These are phyloP conservation scores for Coriolopsis trogii DNA, from an alignment of 1,284 basidiomycete species.

Conservation along the genomic window DNA sequence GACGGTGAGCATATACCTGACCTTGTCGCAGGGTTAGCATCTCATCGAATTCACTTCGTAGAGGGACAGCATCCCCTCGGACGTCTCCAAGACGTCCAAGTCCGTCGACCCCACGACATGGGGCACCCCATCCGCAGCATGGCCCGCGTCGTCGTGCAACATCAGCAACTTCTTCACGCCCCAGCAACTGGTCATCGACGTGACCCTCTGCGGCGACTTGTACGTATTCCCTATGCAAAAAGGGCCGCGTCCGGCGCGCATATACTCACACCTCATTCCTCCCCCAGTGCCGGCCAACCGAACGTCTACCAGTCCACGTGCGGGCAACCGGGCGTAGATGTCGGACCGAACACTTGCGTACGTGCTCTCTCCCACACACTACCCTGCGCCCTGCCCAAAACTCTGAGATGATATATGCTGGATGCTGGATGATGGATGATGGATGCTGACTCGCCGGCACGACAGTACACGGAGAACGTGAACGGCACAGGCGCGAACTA, in stretches of 20 bases:
- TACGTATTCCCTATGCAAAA: slow-evolving; percentile 26
- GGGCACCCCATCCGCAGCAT: slow-evolving; percentile 58
- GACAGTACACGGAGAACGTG: slow-evolving; percentile 56
- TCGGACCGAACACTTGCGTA: slow-evolving; percentile 33
- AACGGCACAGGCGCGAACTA: slow-evolving; percentile 45
- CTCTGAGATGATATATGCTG: too few relatives aligned
- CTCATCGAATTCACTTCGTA: slow-evolving; percentile 25
- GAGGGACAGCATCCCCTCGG: slow-evolving; percentile 46
- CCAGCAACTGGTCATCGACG: slow-evolving; percentile 60
- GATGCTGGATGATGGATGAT: too few relatives aligned
- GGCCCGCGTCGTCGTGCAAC: slow-evolving; percentile 46
- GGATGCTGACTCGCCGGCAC: too few relatives aligned
- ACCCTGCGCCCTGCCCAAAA: too few relatives aligned
- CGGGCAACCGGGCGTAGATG: slow-evolving; percentile 33
- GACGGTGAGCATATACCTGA: slow-evolving; percentile 49
- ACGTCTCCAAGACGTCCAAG: slow-evolving; percentile 37
- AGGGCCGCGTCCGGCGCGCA: not conserved
- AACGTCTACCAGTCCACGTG: slow-evolving; percentile 46
- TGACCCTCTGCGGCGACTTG: slow-evolving; percentile 62
- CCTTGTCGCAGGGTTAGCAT: not conserved
- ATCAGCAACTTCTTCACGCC: slow-evolving; percentile 50
- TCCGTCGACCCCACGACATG: slow-evolving; percentile 53
- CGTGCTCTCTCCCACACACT: slow-evolving; percentile 2
- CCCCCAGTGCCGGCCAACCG: slow-evolving; percentile 49
- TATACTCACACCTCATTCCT: not conserved